Base-by-base conservation (phyloP, 306 rosid species). In the Ochetophila trinervis region DNA sequence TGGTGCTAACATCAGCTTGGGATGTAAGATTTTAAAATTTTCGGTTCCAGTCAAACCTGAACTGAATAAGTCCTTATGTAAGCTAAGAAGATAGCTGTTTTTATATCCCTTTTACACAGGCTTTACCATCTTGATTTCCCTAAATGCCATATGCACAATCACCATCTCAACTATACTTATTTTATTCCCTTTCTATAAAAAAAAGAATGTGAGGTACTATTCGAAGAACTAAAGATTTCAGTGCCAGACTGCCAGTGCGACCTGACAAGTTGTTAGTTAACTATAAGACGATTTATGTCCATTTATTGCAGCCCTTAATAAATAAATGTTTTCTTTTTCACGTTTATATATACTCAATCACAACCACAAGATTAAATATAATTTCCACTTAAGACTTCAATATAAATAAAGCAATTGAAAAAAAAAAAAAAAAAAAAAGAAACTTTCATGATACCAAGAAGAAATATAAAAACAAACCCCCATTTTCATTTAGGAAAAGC, bases 201-300 rank as follows among this genome's bases (percentile, higher is more conserved):
- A 22, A 53, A 53, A 24, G 18, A 57, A 36, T 12, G 62, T 16
- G 21, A 36, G 34, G 27, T 32, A 49, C 27, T 23, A 47, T 56
- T 34, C 60, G 48, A 20, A 55, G 62, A 59, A 42, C 63, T 30
- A 30, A 37, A 21, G 58, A 71, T 60, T 80, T 69, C 24, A 40
- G 70, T 69, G 69, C 72, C 71, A 53, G 53, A 40, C 68, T 69
- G 69, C 72, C 71, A 53, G 53, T 69, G 49, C 60, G 84, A 75
- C 70, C 64, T 54, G 61, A 50, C 66, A 34, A 19, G 23, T 50
- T 49, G n/a, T 35, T 50, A 34, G 19, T 71, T 64, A 66, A 74
- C 52, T 69, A 40, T 47, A 9, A 49, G 22, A 65, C 50, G 40
- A 52, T 45, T 57, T 51, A 8, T 21, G 60, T 15, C 47, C 51